A percentile compares a stretch with the other conserved stretches of the same genome.
phyloP scores from a whole-genome alignment of 805 yeast species.

The Scheffersomyces ergatensis region DNA sequence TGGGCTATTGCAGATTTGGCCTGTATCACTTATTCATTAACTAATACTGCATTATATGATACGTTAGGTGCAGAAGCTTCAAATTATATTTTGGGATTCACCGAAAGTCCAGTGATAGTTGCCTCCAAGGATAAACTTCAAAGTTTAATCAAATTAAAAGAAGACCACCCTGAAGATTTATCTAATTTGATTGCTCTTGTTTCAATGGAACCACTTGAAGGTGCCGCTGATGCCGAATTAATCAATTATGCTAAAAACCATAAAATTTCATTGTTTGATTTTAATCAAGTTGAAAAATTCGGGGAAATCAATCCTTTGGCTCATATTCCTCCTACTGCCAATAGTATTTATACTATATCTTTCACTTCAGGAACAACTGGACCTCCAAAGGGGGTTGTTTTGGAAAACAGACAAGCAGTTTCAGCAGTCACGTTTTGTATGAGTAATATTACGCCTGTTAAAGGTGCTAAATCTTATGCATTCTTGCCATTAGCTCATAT shows the following conservation, averaged over 20 bases:
- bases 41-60: conserved; percentile 30
- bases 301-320: conserved; percentile 29
- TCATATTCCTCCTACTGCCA: conserved; percentile 49
- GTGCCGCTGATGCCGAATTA: conserved; percentile 23
- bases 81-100: conserved; percentile 57
- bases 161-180: conserved; percentile 19
- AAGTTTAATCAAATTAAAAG: conserved; percentile 26
- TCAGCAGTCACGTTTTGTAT: conserved; percentile 44
- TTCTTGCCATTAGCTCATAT: conserved; percentile 63
- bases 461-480: conserved; percentile 30
- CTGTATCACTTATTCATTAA: conserved; percentile 47
- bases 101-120: conserved; percentile 54
- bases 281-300: conserved; percentile 28
- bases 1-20: conserved; percentile 74
- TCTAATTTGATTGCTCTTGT: conserved; percentile 29
- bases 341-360: conserved; percentile 56
- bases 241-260: conserved; percentile 15
- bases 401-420: conserved; percentile 51
- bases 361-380: conserved; percentile 81
- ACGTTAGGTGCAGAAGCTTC: conserved; percentile 55
- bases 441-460: conserved; percentile 14
- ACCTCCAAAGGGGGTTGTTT: conserved; percentile 67
- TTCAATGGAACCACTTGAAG: conserved; percentile 36
- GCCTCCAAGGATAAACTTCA: conserved; percentile 32
- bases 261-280: conserved; percentile 23